Percentiles rank a stretch among this genome's conserved stretches.
Evolutionary conservation across 2,329 filamentous ascomycete species (phyloP).

Genomic region (Aspergillus novofumigatus): DNA sequence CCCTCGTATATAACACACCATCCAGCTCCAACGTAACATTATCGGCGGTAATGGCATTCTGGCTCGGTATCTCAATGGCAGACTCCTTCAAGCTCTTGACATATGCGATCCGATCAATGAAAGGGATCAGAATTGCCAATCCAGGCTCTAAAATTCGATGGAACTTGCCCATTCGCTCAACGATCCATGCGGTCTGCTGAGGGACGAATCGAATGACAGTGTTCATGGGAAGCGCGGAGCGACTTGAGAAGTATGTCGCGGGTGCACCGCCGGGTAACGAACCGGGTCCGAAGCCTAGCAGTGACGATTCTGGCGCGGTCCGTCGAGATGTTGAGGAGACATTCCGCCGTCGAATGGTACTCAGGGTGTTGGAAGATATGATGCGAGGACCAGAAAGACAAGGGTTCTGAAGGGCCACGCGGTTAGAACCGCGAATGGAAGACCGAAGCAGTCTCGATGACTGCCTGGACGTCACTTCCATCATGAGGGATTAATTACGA

Average conservation of each 20-base stretch:
- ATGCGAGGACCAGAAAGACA: conserved; percentile 18
- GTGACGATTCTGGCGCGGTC: conserved; percentile 31
- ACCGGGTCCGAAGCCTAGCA: conserved; percentile 26
- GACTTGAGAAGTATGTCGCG: conserved; percentile 72
- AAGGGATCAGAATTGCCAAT: conserved; percentile 79
- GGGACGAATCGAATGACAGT: conserved; percentile 94
- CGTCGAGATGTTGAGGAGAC: conserved; percentile 27
- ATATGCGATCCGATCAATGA: conserved; percentile 94
- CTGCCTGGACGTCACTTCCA: conserved; percentile 37
- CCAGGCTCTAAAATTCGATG: conserved; percentile 89
- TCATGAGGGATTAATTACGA: conserved; percentile 15
- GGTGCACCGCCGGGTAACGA: conserved; percentile 41
- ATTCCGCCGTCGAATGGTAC: conserved; percentile 23
- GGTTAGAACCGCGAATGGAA: conserved; percentile 14
- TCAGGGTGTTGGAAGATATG: conserved; percentile 18
- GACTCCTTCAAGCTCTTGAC: conserved; percentile 96
- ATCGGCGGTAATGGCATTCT: conserved; percentile 96
- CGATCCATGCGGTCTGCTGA: conserved; percentile 99
- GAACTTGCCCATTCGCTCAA: conserved; percentile 99
- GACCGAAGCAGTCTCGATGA: conserved; percentile 31
- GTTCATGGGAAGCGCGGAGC: conserved; percentile 73
- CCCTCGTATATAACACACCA: conserved; percentile 89
- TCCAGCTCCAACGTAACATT: conserved; percentile 97
- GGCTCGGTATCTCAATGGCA: conserved; percentile 93
- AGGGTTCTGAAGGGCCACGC: conserved; percentile 19